phyloP scores from a whole-genome alignment of 148 eudicot species.

The Amaranthus hypochondriacus region DNA sequence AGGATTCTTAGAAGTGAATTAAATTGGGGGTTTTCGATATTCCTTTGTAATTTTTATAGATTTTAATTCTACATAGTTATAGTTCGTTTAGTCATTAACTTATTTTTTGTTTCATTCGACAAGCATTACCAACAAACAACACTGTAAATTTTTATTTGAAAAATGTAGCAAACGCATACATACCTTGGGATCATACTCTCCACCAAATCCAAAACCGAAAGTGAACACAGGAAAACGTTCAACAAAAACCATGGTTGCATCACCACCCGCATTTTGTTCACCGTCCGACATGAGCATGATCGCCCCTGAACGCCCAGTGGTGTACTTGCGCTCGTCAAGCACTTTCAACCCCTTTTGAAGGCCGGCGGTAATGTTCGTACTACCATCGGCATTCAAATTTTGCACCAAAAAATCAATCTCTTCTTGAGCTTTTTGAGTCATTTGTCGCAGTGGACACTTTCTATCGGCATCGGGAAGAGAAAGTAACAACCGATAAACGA shows the following conservation, averaged over 20 bases:
- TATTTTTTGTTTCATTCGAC: too few relatives aligned
- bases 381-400: neutral
- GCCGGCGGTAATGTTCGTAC: conserved; percentile 13
- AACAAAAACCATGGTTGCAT: conserved; percentile 1
- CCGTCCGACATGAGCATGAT: conserved; percentile 28
- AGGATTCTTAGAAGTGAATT: too few relatives aligned
- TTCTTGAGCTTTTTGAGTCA: conserved; percentile 1
- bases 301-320: neutral
- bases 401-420: conserved; percentile 2
- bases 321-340: conserved; percentile 3
- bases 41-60: too few relatives aligned
- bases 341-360: conserved; percentile 18
- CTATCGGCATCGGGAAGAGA: neutral
- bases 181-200: conserved; percentile 12
- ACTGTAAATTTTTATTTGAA: too few relatives aligned
- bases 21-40: too few relatives aligned
- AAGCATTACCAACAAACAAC: too few relatives aligned
- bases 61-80: too few relatives aligned
- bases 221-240: conserved; percentile 18
- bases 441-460: conserved; percentile 1
- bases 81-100: too few relatives aligned
- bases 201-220: conserved; percentile 16
- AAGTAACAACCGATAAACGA: conserved; percentile 22
- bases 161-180: neutral
- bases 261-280: neutral